Evolutionary conservation across 2,329 filamentous ascomycete genomes (phyloP).

Genomic region (Microcyclosporella mali): DNA sequence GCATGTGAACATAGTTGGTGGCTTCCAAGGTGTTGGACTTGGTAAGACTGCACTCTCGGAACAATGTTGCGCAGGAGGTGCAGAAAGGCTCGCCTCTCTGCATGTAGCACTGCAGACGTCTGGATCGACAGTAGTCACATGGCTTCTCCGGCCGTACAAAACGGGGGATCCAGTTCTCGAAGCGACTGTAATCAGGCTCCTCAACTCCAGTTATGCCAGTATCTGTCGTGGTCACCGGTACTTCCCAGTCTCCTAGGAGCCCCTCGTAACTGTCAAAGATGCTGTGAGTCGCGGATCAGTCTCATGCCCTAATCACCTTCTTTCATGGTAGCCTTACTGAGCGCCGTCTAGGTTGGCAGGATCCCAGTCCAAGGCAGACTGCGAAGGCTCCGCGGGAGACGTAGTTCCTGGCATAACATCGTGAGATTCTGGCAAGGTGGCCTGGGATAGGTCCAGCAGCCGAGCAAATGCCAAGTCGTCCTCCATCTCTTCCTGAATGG

Average conservation of each 20-base stretch:
- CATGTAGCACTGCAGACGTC: conserved; percentile 44
- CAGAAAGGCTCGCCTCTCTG: conserved; percentile 36
- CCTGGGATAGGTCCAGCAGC: conserved; percentile 10
- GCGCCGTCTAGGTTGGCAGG: conserved; percentile 14
- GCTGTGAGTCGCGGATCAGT: not conserved
- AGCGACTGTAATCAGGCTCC: conserved; percentile 27
- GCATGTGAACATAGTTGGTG: conserved; percentile 21
- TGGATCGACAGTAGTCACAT: conserved; percentile 45
- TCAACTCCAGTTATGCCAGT: conserved; percentile 9
- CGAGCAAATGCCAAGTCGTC: conserved; percentile 10
- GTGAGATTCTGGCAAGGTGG: conserved; percentile 8
- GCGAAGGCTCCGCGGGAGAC: not conserved
- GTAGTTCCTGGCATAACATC: not conserved
- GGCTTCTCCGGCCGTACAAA: conserved; percentile 41
- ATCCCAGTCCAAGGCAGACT: conserved; percentile 6
- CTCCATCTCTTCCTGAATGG: conserved; percentile 13
- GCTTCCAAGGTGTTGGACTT: conserved; percentile 27
- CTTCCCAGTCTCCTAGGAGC: conserved; percentile 17
- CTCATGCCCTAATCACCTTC: not conserved
- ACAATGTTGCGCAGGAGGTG: conserved; percentile 43
- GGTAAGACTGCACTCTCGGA: conserved; percentile 44
- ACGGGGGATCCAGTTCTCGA: conserved; percentile 38
- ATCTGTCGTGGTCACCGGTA: conserved; percentile 5
- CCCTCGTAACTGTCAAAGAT: conserved; percentile 13
- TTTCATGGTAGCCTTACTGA: conserved; percentile 9